Base-by-base conservation (phyloP, 1,284 basidiomycete species). In the Cerrena zonata region DNA sequence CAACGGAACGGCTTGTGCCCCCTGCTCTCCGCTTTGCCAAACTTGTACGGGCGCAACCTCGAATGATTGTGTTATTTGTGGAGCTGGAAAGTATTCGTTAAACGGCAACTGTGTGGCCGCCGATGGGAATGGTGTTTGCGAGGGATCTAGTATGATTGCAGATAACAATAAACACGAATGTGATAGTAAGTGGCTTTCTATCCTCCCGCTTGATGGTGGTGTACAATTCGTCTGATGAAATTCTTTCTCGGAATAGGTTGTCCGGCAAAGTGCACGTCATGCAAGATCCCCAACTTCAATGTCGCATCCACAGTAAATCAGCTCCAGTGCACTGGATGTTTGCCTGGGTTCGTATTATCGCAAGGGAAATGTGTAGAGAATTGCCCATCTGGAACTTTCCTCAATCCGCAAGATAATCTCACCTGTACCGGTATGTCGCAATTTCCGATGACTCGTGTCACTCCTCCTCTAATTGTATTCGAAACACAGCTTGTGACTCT, bases 101-200 rank as follows among this genome's bases (percentile, higher is more conserved):
- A 82, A 84, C 50, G 84, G 86, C 1, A 71, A 65, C 41, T 91
- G 89, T 58, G 84, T 90, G 3, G 66, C 75, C 36, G 74, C 82
- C 15, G 76, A 84, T 59, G 69, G 67, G 18, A 76, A 80, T 54
- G 89, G 90, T 12, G 78, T 89, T 18, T 92, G 89, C 66, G 66
- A 77, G 38, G 80, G 84, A 23, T 75, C 84, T 4, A 78, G 73
- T 54, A 67, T 88, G 53, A 77, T 92, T 38, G 87, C 80, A n/a
- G 86, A 92, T 58, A 90, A 89, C 58, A 77, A 79, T 60, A 92
- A 91, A 69, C 71, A 78, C 21, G 78, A 82, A 57, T 92, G 89
- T 61, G 88, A 91, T 60, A 77, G 89, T 90, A 61, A 64, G 86
- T 76, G 11, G 5, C 23, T 39, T 38, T 49, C 24, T 30, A 45